Base-by-base conservation (phyloP, 2,329 filamentous ascomycete species). In the Calonectria naviculata region DNA sequence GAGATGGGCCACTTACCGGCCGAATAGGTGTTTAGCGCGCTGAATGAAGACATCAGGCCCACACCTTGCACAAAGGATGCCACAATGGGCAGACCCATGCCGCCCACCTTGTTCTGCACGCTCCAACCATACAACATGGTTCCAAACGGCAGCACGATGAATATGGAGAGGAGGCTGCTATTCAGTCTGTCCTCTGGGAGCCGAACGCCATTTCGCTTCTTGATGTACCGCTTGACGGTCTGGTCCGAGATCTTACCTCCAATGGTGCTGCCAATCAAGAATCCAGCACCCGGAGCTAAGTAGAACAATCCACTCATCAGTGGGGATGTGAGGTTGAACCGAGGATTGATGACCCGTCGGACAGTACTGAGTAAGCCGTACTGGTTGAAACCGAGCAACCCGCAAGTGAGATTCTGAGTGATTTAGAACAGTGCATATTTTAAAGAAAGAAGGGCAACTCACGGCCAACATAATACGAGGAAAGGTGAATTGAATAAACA, bases 281-380 rank as follows among this genome's bases (percentile, higher is more conserved):
- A 94, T 0, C 92, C 92, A 52, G 86, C 88, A 0, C 92, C 92
- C 0, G 92, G 92, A 0, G 92, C 92, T 28, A 94, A 88, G 80
- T 93, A 94, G 81, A 94, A 93, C 0, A 94, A 85, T 2, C 91
- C 91, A 2, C 89, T 89, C 74, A 91, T 87, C 4, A 93, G 84
- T 0, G 92, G 91, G 0, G 87, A 87, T 0, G 88, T 88, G 13
- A 94, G 85, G 63, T 90, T 80, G 83, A 93, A 94, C n/a, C 92
- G 89, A 1, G 92, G 91, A 74, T 93, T 93, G 21, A 94, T 83
- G 2, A 93, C 88, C 73, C 91, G 92, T 19, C 92, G 89, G 54
- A 93, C 92, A 0, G 89, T 89, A 0, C 90, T 91, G 2, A 92
- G 84, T 0, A 92, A 83, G 1, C 85, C 86, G 78, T 92, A 92